Evolutionary conservation across 2,329 filamentous ascomycete species (phyloP).

Genomic region (Claviceps purpurea): DNA sequence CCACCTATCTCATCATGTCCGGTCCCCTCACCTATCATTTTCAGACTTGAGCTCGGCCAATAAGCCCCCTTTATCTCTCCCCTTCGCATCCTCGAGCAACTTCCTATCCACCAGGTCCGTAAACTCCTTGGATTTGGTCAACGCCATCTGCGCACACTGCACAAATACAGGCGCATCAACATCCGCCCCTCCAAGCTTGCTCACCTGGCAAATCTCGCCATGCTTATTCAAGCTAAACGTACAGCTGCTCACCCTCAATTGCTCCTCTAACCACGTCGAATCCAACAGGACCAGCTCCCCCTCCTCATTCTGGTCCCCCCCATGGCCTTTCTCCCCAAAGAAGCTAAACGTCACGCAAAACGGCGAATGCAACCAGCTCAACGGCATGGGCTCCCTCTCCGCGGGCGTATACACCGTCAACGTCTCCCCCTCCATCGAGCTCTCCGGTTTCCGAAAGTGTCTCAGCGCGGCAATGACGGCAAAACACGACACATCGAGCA

Average conservation of each 20-base stretch:
- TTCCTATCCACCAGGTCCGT: conserved; percentile 58
- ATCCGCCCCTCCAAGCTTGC: conserved; percentile 75
- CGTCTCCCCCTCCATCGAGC: conserved; percentile 69
- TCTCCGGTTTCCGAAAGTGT: conserved; percentile 85
- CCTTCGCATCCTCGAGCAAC: conserved; percentile 65
- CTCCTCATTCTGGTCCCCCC: conserved; percentile 27
- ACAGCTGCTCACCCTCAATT: conserved; percentile 57
- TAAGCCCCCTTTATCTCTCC: conserved; percentile 64
- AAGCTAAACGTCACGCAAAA: conserved; percentile 85
- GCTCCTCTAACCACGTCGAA: conserved; percentile 61
- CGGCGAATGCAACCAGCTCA: conserved; percentile 85
- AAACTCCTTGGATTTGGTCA: conserved; percentile 70
- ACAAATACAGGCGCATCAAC: conserved; percentile 70
- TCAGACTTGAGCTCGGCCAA: conserved; percentile 68
- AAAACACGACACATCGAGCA: conserved; percentile 76
- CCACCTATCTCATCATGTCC: not conserved
- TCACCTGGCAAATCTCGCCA: conserved; percentile 81
- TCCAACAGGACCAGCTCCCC: conserved; percentile 52
- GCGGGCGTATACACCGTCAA: conserved; percentile 73
- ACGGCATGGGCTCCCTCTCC: conserved; percentile 78
- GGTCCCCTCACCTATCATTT: conserved; percentile 50
- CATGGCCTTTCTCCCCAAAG: conserved; percentile 57
- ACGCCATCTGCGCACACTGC: conserved; percentile 59
- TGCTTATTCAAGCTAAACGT: conserved; percentile 80
- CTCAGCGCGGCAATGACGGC: conserved; percentile 77